phyloP scores from a whole-genome alignment of 2,329 filamentous ascomycete genomes.

The Dothistroma septosporum region DNA sequence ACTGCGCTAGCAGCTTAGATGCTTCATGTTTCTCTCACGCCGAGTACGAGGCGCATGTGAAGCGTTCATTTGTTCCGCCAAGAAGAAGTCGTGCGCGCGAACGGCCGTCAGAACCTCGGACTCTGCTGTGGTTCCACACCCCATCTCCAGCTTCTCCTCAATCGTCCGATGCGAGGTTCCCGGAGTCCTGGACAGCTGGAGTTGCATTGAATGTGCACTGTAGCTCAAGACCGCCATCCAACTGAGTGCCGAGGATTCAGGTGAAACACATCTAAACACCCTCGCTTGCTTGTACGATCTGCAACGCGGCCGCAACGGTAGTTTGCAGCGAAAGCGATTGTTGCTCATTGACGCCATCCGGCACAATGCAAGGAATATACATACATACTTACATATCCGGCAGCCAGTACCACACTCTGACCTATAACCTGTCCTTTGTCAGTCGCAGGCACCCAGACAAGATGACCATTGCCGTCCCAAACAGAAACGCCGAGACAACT shows the following conservation, averaged over 20 bases:
- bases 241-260: too few relatives aligned
- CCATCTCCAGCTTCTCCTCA: not conserved
- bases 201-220: not conserved
- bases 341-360: not conserved
- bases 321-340: not conserved
- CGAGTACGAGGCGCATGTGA: not conserved
- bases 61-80: not conserved
- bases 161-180: not conserved
- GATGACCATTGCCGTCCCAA: slow-evolving; percentile 1
- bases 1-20: not conserved
- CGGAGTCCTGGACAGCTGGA: too few relatives aligned
- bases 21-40: not conserved
- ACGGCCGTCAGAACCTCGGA: too few relatives aligned
- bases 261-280: too few relatives aligned
- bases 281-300: not conserved
- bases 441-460: not conserved
- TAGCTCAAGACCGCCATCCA: not conserved
- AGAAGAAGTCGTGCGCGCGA: too few relatives aligned
- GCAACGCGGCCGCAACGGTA: not conserved
- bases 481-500: not conserved
- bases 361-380: not conserved
- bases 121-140: not conserved
- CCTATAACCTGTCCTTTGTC: not conserved
- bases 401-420: not conserved
- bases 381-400: not conserved